Conservation (phyloP, 2,329 filamentous ascomycete genomes). For the Huntiella abstrusa region DNA sequence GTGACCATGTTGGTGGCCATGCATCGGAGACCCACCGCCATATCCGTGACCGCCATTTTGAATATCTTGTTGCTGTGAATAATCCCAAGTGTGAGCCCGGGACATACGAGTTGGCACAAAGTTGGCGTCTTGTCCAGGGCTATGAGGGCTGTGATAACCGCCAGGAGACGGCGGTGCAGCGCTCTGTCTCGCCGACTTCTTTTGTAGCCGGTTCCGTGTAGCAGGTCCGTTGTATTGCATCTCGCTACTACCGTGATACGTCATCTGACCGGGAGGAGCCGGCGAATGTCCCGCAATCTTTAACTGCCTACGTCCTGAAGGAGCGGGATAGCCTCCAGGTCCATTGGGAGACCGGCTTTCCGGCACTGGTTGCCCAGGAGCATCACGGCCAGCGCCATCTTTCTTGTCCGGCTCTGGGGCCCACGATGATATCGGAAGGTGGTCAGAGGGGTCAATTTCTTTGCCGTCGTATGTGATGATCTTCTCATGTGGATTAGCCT, state of each 20-base stretch:
- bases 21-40: background rate
- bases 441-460: slow-evolving; percentile 64
- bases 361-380: slow-evolving; percentile 22
- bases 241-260: slow-evolving; percentile 14
- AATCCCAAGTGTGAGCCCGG: slow-evolving; percentile 33
- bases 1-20: background rate
- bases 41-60: background rate
- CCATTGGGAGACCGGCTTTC: slow-evolving; percentile 25
- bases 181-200: slow-evolving; percentile 34
- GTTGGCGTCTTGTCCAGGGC: slow-evolving; percentile 2
- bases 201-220: slow-evolving; percentile 41
- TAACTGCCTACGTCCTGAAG: slow-evolving; percentile 25
- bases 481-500: slow-evolving; percentile 32
- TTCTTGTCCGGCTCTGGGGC: slow-evolving; percentile 49
- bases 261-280: slow-evolving; percentile 17
- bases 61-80: slow-evolving; percentile 14
- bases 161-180: slow-evolving; percentile 20
- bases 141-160: background rate
- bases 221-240: slow-evolving; percentile 15
- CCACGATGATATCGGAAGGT: slow-evolving; percentile 59
- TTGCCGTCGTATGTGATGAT: slow-evolving; percentile 60
- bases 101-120: slow-evolving; percentile 26
- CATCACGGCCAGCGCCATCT: slow-evolving; percentile 15
- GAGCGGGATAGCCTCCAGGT: slow-evolving; percentile 20
- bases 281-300: slow-evolving; percentile 31